These are phyloP conservation scores for Diaporthe aspalathi DNA, from an alignment of 2,329 filamentous ascomycete genomes.

Conservation along the genomic window DNA sequence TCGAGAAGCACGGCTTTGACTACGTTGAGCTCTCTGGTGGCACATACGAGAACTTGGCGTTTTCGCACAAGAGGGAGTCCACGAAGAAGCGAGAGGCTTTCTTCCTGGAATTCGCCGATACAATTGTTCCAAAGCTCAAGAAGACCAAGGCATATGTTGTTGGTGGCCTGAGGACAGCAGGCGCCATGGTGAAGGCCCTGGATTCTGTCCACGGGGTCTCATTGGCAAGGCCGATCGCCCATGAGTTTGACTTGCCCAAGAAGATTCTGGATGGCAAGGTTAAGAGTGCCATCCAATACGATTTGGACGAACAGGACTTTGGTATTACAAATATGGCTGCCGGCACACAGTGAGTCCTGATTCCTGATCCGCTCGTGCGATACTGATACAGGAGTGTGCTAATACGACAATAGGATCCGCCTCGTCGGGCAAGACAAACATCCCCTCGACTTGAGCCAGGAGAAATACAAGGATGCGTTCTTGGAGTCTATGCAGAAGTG, in stretches of 20 bases:
- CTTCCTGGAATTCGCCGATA: slow-evolving; percentile 67
- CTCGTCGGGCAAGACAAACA: slow-evolving; percentile 41
- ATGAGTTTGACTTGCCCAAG: slow-evolving; percentile 58
- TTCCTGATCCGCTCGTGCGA: not conserved
- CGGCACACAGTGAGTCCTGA: slow-evolving; percentile 35
- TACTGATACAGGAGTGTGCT: not conserved
- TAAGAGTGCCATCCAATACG: slow-evolving; percentile 59
- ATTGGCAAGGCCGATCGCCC: slow-evolving; percentile 62
- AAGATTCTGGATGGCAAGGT: slow-evolving; percentile 59
- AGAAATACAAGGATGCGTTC: slow-evolving; percentile 48
- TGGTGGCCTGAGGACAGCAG: slow-evolving; percentile 63
- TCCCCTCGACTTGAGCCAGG: slow-evolving; percentile 47
- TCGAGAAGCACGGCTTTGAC: slow-evolving; percentile 63
- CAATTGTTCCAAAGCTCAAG: slow-evolving; percentile 56
- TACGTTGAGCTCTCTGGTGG: slow-evolving; percentile 70
- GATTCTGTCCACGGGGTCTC: slow-evolving; percentile 66
- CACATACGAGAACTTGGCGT: slow-evolving; percentile 66
- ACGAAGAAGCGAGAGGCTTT: slow-evolving; percentile 67
- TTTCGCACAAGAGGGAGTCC: slow-evolving; percentile 62
- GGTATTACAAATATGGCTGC: slow-evolving; percentile 34
- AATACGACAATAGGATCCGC: slow-evolving; percentile 26
- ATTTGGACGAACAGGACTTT: slow-evolving; percentile 61
- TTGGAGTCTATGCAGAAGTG: slow-evolving; percentile 47
- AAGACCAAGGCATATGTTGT: slow-evolving; percentile 66
- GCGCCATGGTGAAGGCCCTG: slow-evolving; percentile 66